Base-by-base conservation (phyloP, 371 early-diverging fungal species). In the Capniomyces stellatus region DNA sequence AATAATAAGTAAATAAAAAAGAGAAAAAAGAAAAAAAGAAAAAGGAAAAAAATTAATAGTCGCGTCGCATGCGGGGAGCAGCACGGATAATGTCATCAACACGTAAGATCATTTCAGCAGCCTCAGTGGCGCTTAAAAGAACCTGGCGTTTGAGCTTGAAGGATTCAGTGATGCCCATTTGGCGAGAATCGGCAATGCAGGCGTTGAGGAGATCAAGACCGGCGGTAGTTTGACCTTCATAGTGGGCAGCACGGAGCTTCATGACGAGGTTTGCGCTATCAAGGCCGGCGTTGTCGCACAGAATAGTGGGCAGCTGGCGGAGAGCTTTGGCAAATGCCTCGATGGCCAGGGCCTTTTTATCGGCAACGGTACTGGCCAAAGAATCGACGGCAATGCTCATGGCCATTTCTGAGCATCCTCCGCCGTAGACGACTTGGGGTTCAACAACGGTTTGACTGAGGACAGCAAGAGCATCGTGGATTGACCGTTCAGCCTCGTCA, bases 231-330 rank as follows among this genome's bases (percentile, higher is more conserved):
- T 86, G 71, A 13, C 89, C 92, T 31, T 85, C 85, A 60, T 86
- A 81, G 66, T 98, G 98, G 21, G 92, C 83, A 28, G 93, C 90
- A 31, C 91, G 81, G 58, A 98, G 74, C 66, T 83, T 79, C 55
- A 93, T 76, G 13, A 93, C 94, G 39, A 98, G 70, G 54, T 93
- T 92, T 1, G 91, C 82, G 54, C 89, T 85, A 69, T 98, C 94
- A 63, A 89, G 93, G 50, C 99, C 99, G 31, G 94, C 97, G 66
- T 99, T 99, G 64, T 98, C 98, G 24, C 98, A 91, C 52, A 99
- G 73, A 60, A 96, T 98, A 22, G 92, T 89, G 19, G 98, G 98
- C 72, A 99, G 85, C 75, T 89, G 88, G 55, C 97, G 82, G 41
- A 99, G 74, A 12, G 98, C 99, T 59, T 82, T 79, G 30, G 98